phyloP scores from a whole-genome alignment of 2,329 filamentous ascomycete genomes.

The Pseudogymnoascus sp. region DNA sequence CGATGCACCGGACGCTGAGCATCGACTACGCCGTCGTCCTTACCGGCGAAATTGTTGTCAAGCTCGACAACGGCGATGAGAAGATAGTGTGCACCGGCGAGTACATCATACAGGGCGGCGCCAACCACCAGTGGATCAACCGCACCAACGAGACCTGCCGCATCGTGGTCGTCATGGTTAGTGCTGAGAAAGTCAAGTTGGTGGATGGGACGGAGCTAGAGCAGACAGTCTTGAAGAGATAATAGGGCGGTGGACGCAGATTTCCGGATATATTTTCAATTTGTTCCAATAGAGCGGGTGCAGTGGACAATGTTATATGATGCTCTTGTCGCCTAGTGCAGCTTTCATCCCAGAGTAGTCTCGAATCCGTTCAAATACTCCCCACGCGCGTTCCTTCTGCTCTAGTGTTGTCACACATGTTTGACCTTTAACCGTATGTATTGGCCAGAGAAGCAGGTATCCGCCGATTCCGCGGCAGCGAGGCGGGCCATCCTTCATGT shows the following conservation, averaged over 20 bases:
- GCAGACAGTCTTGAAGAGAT: constrained; percentile 14
- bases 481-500: constrained; percentile 16
- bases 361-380: constrained; percentile 32
- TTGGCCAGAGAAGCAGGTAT: constrained; percentile 34
- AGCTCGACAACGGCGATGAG: constrained; percentile 34
- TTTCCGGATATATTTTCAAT: not conserved
- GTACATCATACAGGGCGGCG: constrained; percentile 35
- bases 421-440: constrained; percentile 29
- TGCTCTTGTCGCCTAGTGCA: constrained; percentile 25
- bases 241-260: not conserved
- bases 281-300: not conserved
- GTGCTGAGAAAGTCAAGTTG: constrained; percentile 33
- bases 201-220: constrained; percentile 32
- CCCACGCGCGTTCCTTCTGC: constrained; percentile 25
- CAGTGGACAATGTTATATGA: constrained; percentile 11
- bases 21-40: constrained; percentile 35
- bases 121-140: constrained; percentile 40
- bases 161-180: constrained; percentile 35
- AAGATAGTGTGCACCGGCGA: constrained; percentile 32
- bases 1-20: constrained; percentile 37
- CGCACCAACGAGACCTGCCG: constrained; percentile 31
- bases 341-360: constrained; percentile 34
- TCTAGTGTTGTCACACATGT: constrained; percentile 18
- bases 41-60: constrained; percentile 33
- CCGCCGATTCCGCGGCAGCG: constrained; percentile 30